phyloP scores from a whole-genome alignment of 2,329 filamentous ascomycete genomes.

The Phialophora verrucosa region DNA sequence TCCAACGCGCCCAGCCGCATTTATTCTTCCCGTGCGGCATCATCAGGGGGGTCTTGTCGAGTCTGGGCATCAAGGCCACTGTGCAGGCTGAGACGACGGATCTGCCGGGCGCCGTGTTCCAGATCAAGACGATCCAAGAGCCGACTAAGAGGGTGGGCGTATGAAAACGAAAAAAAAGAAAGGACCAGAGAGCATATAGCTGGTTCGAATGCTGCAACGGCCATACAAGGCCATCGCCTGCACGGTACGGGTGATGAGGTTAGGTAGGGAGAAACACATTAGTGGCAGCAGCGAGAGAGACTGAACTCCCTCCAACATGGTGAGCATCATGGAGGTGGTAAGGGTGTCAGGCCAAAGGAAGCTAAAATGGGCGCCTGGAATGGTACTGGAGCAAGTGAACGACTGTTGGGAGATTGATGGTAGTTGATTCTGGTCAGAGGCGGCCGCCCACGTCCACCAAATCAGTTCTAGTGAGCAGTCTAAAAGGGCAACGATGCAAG shows the following conservation, averaged over 20 bases:
- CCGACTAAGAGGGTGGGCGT: constrained; percentile 25
- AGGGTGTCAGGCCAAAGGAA: neutral
- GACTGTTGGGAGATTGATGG: neutral
- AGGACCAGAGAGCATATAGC: neutral
- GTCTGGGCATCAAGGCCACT: constrained; percentile 85
- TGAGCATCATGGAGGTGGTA: neutral
- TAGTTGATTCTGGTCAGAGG: neutral
- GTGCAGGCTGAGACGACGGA: constrained; percentile 90
- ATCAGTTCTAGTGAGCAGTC: neutral
- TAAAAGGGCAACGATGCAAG: neutral
- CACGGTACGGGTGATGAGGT: no score
- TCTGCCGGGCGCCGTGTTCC: constrained; percentile 87
- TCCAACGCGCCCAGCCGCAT: constrained; percentile 73
- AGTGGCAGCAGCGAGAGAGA: neutral
- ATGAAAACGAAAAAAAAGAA: neutral
- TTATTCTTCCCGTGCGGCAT: constrained; percentile 95
- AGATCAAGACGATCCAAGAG: constrained; percentile 74
- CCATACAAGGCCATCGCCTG: neutral
- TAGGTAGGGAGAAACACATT: neutral
- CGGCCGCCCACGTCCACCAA: neutral
- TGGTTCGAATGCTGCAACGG: neutral
- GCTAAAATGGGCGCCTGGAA: neutral
- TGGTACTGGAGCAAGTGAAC: neutral
- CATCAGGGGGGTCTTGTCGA: constrained; percentile 88
- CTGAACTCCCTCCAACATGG: neutral